Base-by-base conservation (phyloP, 306 rosid genomes). In the Sphenostylis stenocarpa region DNA sequence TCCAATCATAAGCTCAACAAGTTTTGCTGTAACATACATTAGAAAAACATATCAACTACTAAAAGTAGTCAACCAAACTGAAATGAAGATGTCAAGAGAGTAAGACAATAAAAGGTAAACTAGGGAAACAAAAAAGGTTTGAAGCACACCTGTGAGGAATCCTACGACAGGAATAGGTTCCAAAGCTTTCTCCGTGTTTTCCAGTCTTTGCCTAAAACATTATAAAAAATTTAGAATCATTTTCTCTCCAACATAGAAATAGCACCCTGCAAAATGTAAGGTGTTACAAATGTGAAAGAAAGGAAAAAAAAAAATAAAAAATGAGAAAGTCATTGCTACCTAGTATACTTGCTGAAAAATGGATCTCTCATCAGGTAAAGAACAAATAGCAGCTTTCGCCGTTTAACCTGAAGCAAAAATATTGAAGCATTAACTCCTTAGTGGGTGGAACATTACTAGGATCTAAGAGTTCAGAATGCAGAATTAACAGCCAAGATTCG, bases 281-380 rank as follows among this genome's bases (percentile, higher is more conserved):
- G 44, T 9, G 0, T 6, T 47, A 34, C 8, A 44, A 64, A 62
- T 69, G 60, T 20, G 38, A 64, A 82, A 16, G 29, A n/a, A 13
- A 45, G 1, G 47, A 5, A 11, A 26, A 12, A 33, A 8, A 0
- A 5, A 34, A 66, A 31, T 55, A 49, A 1, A 70, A 49, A 77
- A 72, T 44, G 34, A 67, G 34, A 67, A 58, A 81, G 55, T 64
- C 58, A 15, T 23, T 17, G 15, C 6, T 79, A 92, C 99, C 99
- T 89, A 38, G 92, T 92, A 80, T 86, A 88, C 86, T 87, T 88
- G 94, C 75, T 86, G 79, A 96, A 96, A 85, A 96, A 92, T 19
- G 99, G 99, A 84, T 96, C 98, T 86, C 98, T 89, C 99, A 96
- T 86, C 72, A 96, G 84, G 89, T 92, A 96, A 79, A 96, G 93